phyloP scores from a whole-genome alignment of 352 stramenopile species.

The Phytopythium cucurbitacearum region DNA sequence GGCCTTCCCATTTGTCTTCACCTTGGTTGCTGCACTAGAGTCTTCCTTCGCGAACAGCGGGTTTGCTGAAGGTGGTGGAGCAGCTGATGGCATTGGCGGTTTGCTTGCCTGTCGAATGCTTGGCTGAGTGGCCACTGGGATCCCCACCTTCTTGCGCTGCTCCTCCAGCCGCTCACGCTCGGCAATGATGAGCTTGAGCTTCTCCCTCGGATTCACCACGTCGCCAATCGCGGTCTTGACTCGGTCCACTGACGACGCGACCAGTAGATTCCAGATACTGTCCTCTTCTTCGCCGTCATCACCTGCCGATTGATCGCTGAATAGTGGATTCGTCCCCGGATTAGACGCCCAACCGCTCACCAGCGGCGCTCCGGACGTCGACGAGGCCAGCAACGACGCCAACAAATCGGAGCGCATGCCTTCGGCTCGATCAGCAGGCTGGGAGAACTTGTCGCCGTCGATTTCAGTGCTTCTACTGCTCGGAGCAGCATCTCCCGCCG shows the following conservation, averaged over 20 bases:
- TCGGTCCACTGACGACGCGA: constrained; percentile 66
- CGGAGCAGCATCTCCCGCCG: not conserved
- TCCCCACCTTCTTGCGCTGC: constrained; percentile 44
- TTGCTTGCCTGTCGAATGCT: not conserved
- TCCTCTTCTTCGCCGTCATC: constrained; percentile 52
- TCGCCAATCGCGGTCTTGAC: constrained; percentile 45
- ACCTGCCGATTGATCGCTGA: constrained; percentile 38
- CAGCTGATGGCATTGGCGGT: not conserved
- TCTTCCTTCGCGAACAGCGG: not conserved
- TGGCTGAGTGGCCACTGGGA: constrained; percentile 8
- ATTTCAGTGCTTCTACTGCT: not conserved
- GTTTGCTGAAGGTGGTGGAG: not conserved
- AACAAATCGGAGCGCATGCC: constrained; percentile 35
- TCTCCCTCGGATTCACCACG: constrained; percentile 41
- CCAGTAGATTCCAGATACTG: constrained; percentile 67
- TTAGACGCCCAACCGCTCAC: constrained; percentile 9
- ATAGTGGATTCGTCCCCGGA: constrained; percentile 33
- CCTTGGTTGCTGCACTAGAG: constrained; percentile 6
- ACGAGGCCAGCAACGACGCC: constrained; percentile 47
- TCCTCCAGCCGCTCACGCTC: constrained; percentile 61
- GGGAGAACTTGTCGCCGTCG: constrained; percentile 1
- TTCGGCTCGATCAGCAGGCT: not conserved
- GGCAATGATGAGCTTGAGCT: constrained; percentile 50
- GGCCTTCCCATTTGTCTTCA: constrained; percentile 13
- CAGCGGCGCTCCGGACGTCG: constrained; percentile 27